These are phyloP conservation scores for Epichloe baconii DNA, from an alignment of 2,329 filamentous ascomycete genomes.

Conservation along the genomic window DNA sequence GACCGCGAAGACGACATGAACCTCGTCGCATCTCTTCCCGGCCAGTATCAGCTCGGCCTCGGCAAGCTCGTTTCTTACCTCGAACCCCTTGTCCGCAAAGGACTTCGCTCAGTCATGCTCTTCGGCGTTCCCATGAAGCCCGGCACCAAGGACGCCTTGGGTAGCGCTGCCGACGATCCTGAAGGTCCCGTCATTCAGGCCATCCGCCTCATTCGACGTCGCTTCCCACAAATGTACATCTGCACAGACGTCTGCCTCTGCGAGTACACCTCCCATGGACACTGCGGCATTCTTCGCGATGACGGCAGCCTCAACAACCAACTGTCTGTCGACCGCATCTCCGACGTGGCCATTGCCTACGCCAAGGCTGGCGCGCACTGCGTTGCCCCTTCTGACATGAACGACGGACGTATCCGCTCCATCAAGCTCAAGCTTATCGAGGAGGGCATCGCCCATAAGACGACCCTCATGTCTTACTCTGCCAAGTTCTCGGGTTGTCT, in stretches of 20 bases:
- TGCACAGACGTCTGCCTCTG: conserved; percentile 90
- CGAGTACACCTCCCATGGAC: conserved; percentile 96
- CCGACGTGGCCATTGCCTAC: conserved; percentile 94
- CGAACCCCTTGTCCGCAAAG: conserved; percentile 75
- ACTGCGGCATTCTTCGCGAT: conserved; percentile 90
- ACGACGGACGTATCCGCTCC: conserved; percentile 89
- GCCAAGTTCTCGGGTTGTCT: conserved; percentile 95
- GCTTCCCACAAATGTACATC: conserved; percentile 86
- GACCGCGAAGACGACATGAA: conserved; percentile 89
- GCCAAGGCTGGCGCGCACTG: conserved; percentile 93
- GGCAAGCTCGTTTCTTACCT: conserved; percentile 79
- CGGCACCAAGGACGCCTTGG: conserved; percentile 76
- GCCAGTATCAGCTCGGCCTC: conserved; percentile 76
- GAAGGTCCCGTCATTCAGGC: conserved; percentile 79
- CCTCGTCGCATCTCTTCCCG: conserved; percentile 78
- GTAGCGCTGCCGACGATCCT: conserved; percentile 85
- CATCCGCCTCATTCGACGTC: conserved; percentile 70
- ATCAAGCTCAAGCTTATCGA: conserved; percentile 98
- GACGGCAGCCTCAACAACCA: conserved; percentile 89
- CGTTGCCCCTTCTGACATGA: conserved; percentile 97
- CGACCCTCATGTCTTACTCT: conserved; percentile 92
- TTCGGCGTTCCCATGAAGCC: conserved; percentile 84
- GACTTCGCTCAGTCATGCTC: conserved; percentile 82
- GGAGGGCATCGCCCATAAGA: conserved; percentile 79
- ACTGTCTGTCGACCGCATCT: conserved; percentile 85